Base-by-base conservation (phyloP, 2,329 filamentous ascomycete genomes). In the Amesomyces nigricolor region DNA sequence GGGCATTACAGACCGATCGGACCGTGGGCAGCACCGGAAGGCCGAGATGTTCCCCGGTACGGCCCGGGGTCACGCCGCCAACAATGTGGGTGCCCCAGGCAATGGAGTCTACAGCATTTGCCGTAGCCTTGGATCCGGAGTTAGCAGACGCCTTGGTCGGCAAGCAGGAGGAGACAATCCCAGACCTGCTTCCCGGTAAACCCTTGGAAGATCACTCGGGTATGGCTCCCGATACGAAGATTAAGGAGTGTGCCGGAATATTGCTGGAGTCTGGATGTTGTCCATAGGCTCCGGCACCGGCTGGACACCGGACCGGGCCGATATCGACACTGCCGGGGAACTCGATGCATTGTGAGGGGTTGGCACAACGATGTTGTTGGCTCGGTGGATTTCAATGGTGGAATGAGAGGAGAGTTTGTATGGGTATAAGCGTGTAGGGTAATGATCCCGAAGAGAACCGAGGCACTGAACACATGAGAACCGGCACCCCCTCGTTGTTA, bases 11-110 rank as follows among this genome's bases (percentile, higher is more conserved):
- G 47, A 78, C 79, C 66, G 78, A 80, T 64, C 78, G 77, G 30
- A 91, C 84, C 43, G 80, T 83, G 1, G 87, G 84, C 17, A 90
- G 74, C 1, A 91, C 78, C 1, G 88, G 88, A 37, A 89, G 73
- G 2, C 85, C 87, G 17, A 91, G 72, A 72, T 91, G 88, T 65
- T 88, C 82, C 47, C 83, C 83, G 55, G 82, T 79, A 47, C 84
- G 81, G 3, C 83, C 83, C 0, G 88, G 88, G 51, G 82, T 89
- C 16, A 91, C 86, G 26, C 88, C 88, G 30, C 88, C 88, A 0
- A 92, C 86, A 57, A 92, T 85, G 38, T 89, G 87, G 39, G 88
- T 91, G 11, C 88, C 88, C 79, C 87, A 92, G 69, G 77, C 82
- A 56, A 91, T 72, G 11, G 87, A 89, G 67, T 91, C 86, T 68